Conservation (phyloP, 768 basidiomycete species). For the Boletus fagicola region DNA sequence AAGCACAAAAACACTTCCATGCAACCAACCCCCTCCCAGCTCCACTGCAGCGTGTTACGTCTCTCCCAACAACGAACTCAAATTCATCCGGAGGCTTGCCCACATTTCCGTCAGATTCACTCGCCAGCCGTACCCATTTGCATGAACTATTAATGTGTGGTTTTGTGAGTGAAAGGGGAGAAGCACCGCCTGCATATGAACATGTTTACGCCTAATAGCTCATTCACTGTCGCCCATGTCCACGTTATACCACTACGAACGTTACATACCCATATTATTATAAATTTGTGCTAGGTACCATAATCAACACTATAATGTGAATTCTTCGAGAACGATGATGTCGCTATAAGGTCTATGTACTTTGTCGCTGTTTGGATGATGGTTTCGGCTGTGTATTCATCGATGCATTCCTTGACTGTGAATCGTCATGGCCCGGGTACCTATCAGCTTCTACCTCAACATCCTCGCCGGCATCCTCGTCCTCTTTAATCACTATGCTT, state of each 20-base stretch:
- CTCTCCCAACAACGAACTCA: slow-evolving; percentile 33
- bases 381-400: background rate
- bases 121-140: slow-evolving; percentile 46
- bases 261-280: background rate
- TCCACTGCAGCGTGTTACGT: slow-evolving; percentile 29
- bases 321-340: background rate
- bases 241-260: background rate
- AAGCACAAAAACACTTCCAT: background rate
- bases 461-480: slow-evolving; percentile 22
- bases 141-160: slow-evolving; percentile 84
- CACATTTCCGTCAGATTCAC: slow-evolving; percentile 28
- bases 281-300: background rate
- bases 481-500: slow-evolving; percentile 15
- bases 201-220: background rate
- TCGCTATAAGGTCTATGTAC: too few species aligned
- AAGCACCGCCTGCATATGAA: slow-evolving; percentile 64
- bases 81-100: slow-evolving; percentile 23
- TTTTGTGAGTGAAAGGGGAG: slow-evolving; percentile 76
- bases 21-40: background rate
- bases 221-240: background rate
- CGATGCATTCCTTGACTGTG: background rate
- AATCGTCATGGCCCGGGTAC: slow-evolving; percentile 7
- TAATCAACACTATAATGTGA: background rate
- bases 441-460: slow-evolving; percentile 18
- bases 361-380: background rate